Evolutionary conservation across 2,329 filamentous ascomycete species (phyloP), one percentile per base, ranked within the genome.

Genomic region (Cryphonectria naterciae): DNA sequence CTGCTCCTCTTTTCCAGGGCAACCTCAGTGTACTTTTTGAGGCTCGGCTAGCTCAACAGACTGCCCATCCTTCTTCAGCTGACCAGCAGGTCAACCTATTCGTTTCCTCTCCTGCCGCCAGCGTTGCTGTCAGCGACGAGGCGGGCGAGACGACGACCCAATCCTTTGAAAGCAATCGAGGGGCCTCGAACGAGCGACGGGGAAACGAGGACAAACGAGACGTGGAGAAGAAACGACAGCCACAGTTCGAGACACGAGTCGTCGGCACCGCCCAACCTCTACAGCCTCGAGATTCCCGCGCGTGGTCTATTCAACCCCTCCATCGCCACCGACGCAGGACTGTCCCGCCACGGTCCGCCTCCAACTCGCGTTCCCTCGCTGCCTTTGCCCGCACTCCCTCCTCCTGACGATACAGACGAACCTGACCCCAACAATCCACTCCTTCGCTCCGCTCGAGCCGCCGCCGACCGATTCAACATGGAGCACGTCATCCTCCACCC

Each of bases 401-500:
- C 43, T 65, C 41, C 43, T 25, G 17, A 28, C 15, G 43, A 35
- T 5, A 19, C 37, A 41, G 22, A 60, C 22, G 28, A 39, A 46
- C 43, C 15, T 15, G 28, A 28, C 22, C 19, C 8, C 58, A 35
- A 17, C 37, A 43, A 22, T 13, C 35, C n/a, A n/a, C 60, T 13
- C 11, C 15, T n/a, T 63, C 17, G 25, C n/a, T 64, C 54, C 49
- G 35, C 19, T 32, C 66, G 43, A 35, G 11, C 41, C 2, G 7
- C 5, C 7, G 7, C 2, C n/a, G 13, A 41, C n/a, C 37, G 28
- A 25, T 19, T 32, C 58, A 62, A 49, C 5, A 73, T 73, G 71
- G 69, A 71, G 66, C 68, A 70, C 43, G 71, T 67, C 49, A 90
- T 94, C 76, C 89, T 99, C 25, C 96, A 99, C 78, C 96, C 96